These are phyloP conservation scores for Corynespora cassiicola DNA, from an alignment of 2,329 filamentous ascomycete species.

Conservation along the genomic window DNA sequence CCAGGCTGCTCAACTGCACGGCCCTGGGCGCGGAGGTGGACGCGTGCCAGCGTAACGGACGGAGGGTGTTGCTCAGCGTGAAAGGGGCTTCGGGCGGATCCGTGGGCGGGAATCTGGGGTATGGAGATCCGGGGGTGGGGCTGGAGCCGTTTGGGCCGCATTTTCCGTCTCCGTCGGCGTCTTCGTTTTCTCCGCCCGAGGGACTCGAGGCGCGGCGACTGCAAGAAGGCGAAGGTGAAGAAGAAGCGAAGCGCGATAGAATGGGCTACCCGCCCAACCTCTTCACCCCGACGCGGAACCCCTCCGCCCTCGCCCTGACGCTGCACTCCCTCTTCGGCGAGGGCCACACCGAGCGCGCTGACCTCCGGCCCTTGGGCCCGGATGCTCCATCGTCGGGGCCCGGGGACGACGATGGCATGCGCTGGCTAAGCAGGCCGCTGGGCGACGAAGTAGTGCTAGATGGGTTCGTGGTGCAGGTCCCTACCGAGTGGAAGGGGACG, in stretches of 20 bases:
- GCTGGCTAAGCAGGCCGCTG: constrained; percentile 23
- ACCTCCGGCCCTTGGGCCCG: constrained; percentile 29
- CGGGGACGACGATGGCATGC: constrained; percentile 18
- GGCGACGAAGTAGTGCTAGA: constrained; percentile 36
- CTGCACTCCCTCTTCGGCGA: constrained; percentile 35
- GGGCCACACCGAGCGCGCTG: constrained; percentile 30
- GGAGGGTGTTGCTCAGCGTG: constrained; percentile 49
- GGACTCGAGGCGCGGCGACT: too few species aligned
- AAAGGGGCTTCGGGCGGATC: constrained; percentile 32
- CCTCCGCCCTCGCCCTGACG: constrained; percentile 24
- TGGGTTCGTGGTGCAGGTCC: constrained; percentile 35
- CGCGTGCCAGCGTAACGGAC: constrained; percentile 47
- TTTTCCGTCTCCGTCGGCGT: too few species aligned
- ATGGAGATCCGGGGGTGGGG: constrained; percentile 16
- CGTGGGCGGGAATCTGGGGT: constrained; percentile 21
- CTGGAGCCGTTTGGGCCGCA: constrained; percentile 15
- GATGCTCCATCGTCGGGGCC: constrained; percentile 40
- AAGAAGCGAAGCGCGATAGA: too few species aligned
- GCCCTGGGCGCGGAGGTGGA: constrained; percentile 40
- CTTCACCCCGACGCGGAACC: constrained; percentile 24
- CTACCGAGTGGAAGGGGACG: constrained; percentile 29
- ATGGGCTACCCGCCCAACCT: constrained; percentile 22
- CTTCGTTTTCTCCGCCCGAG: too few species aligned
- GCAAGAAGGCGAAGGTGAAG: not conserved
- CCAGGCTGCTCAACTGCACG: constrained; percentile 48